Conservation (phyloP, 192 early-diverging fungal species). For the Coemansia sp. region DNA sequence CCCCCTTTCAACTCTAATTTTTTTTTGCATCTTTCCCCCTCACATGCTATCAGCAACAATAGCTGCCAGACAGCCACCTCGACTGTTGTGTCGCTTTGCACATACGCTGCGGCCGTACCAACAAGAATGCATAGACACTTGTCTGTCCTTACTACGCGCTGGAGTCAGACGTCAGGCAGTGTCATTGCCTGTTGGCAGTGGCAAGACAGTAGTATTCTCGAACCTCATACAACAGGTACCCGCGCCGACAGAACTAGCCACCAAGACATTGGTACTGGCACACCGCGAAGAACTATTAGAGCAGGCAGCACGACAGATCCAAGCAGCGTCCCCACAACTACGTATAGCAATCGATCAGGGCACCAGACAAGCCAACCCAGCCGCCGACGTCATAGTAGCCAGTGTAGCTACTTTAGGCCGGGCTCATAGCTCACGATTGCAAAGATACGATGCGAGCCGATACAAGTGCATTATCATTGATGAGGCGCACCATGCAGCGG, state of each 20-base stretch:
- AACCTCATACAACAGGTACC: slow-evolving; percentile 74
- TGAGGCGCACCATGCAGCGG: slow-evolving; percentile 91
- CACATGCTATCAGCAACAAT: not conserved
- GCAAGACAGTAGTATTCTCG: slow-evolving; percentile 89
- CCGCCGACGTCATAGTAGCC: slow-evolving; percentile 72
- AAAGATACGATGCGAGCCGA: slow-evolving; percentile 64
- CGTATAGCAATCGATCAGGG: slow-evolving; percentile 71
- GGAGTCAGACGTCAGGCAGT: slow-evolving; percentile 76
- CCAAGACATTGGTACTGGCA: slow-evolving; percentile 80
- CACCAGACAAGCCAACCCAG: slow-evolving; percentile 54
- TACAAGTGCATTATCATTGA: slow-evolving; percentile 93
- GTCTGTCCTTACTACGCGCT: slow-evolving; percentile 53
- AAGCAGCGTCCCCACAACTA: slow-evolving; percentile 58
- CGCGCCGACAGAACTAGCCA: slow-evolving; percentile 58
- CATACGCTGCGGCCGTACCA: slow-evolving; percentile 77
- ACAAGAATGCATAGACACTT: slow-evolving; percentile 75
- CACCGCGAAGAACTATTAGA: slow-evolving; percentile 85
- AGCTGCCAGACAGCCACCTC: not conserved
- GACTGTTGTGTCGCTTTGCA: not conserved
- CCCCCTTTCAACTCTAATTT: not conserved
- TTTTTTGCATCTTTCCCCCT: not conserved
- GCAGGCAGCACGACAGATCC: slow-evolving; percentile 75
- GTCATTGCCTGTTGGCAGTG: slow-evolving; percentile 80
- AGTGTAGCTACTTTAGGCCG: slow-evolving; percentile 74
- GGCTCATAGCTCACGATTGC: slow-evolving; percentile 50